Evolutionary conservation across 768 basidiomycete genomes (phyloP), one percentile per base, ranked within the genome.

Genomic region (Phlegmacium glaucopus): DNA sequence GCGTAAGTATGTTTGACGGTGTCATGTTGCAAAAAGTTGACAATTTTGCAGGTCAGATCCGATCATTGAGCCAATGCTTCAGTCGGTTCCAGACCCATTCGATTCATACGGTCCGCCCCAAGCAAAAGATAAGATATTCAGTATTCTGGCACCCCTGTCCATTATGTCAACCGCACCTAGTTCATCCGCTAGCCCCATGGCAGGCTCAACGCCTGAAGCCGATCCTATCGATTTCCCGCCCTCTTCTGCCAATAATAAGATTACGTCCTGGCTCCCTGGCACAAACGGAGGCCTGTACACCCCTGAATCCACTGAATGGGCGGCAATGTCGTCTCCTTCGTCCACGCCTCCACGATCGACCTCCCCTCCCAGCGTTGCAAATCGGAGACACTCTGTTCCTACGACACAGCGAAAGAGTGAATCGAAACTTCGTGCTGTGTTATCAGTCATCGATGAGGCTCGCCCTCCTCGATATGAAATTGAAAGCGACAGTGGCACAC

Each of bases 121-220:
- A 56, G 75, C 88, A 35, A 90, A 94, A 63, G 87, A 93, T 58
- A 86, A 92, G 61, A 94, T 96, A 54, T 95, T 95, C 69, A 90
- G 83, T 61, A 94, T 96, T 50, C 77, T 97, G 2, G 84, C 91
- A 5, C 94, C 94, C 3, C 74, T 92, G 27, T 87, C 87, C 27
- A 83, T 90, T 49, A 84, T 85, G 72, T 78, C 80, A 25, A 68
- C 55, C 44, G 56, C 61, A 39, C 65, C 73, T 15, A 81, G 86
- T 6, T 68, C 83, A 12, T 76, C 82, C 17, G 72, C 82, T 13
- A 82, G 78, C 53, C 79, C 86, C n/a, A 59, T 78, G 51, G 76
- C 76, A 10, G 71, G 68, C 47, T 77, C 56, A n/a, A 59, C 74
- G 50, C 68, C 76, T 18, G 76, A 72, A 62, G 67, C 65, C 28